Conservation (phyloP, 2,329 filamentous ascomycete genomes). For the Didymella pomorum region DNA sequence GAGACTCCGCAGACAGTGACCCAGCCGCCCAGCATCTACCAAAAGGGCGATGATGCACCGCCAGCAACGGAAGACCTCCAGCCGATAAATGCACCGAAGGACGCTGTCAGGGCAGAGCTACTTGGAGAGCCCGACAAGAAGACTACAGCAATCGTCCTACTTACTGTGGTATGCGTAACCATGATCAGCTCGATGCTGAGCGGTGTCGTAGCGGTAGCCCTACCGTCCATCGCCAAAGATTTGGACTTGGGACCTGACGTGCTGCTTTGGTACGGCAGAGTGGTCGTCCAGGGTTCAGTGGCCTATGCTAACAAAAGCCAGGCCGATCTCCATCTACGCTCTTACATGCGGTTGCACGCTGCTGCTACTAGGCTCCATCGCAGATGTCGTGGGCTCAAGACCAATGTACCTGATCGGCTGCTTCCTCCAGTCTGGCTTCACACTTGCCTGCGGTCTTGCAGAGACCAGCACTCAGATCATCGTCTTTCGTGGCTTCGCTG, state of each 20-base stretch:
- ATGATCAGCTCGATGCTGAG: conserved; percentile 40
- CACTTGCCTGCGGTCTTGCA: conserved; percentile 55
- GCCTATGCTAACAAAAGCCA: conserved; percentile 25
- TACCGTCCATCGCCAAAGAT: conserved; percentile 54
- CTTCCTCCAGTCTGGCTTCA: conserved; percentile 55
- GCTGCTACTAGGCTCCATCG: conserved; percentile 59
- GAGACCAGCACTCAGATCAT: conserved; percentile 54
- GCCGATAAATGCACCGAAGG: conserved; percentile 22
- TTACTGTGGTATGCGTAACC: conserved; percentile 40
- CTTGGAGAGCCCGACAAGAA: conserved; percentile 29
- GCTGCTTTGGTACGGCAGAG: conserved; percentile 36
- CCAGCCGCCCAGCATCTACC: conserved; percentile 22
- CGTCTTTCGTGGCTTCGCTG: conserved; percentile 57
- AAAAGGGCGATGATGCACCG: conserved; percentile 23
- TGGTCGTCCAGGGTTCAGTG: not conserved
- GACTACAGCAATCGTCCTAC: conserved; percentile 39
- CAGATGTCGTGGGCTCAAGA: conserved; percentile 60
- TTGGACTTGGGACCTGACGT: conserved; percentile 35
- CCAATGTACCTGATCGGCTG: conserved; percentile 58
- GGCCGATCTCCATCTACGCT: conserved; percentile 50
- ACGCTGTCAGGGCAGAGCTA: conserved; percentile 27
- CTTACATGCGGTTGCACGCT: conserved; percentile 60
- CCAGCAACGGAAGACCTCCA: conserved; percentile 22
- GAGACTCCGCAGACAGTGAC: conserved; percentile 23
- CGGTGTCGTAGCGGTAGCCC: conserved; percentile 53